phyloP scores from a whole-genome alignment of 2,329 filamentous ascomycete genomes.

The Nannizziopsis barbatae region DNA sequence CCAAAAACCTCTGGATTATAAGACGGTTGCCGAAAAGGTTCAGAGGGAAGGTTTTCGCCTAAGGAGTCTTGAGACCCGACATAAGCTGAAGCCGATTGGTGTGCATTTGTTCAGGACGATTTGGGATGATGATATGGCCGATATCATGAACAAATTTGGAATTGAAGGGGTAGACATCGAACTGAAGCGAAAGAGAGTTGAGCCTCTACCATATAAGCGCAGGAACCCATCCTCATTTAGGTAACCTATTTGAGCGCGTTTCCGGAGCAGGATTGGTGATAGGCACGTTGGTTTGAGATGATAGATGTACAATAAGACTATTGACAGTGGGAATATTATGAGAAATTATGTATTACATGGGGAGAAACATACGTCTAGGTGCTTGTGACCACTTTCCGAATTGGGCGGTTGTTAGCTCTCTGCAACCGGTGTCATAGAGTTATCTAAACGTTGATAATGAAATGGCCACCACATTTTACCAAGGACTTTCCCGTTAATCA shows the following conservation, averaged over 20 bases:
- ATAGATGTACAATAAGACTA: slow-evolving; percentile 29
- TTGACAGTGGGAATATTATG: slow-evolving; percentile 6
- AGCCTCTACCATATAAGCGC: slow-evolving; percentile 47
- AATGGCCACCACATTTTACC: slow-evolving; percentile 36
- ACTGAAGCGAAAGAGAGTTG: slow-evolving; percentile 68
- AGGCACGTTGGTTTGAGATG: slow-evolving; percentile 11
- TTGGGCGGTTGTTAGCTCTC: not conserved
- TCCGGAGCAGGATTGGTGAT: not conserved
- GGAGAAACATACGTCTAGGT: not conserved
- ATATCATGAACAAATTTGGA: slow-evolving; percentile 70
- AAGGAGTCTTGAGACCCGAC: slow-evolving; percentile 60
- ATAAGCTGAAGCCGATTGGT: slow-evolving; percentile 61
- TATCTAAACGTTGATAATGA: slow-evolving; percentile 28
- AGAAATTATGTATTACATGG: slow-evolving; percentile 8
- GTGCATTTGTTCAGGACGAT: slow-evolving; percentile 76
- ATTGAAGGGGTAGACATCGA: slow-evolving; percentile 70
- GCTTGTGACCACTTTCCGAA: not conserved
- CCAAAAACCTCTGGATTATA: slow-evolving; percentile 48
- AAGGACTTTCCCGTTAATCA: slow-evolving; percentile 74
- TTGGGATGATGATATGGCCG: slow-evolving; percentile 82
- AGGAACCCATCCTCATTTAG: slow-evolving; percentile 36
- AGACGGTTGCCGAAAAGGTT: slow-evolving; percentile 40
- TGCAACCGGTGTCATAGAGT: slow-evolving; percentile 27
- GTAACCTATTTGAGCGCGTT: slow-evolving; percentile 18
- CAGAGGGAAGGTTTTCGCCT: slow-evolving; percentile 61